A percentile compares a stretch with the other conserved stretches of the same genome.
These are phyloP conservation scores for Sechiopsis laciniata DNA, from an alignment of 306 rosid genomes.

Conservation along the genomic window DNA sequence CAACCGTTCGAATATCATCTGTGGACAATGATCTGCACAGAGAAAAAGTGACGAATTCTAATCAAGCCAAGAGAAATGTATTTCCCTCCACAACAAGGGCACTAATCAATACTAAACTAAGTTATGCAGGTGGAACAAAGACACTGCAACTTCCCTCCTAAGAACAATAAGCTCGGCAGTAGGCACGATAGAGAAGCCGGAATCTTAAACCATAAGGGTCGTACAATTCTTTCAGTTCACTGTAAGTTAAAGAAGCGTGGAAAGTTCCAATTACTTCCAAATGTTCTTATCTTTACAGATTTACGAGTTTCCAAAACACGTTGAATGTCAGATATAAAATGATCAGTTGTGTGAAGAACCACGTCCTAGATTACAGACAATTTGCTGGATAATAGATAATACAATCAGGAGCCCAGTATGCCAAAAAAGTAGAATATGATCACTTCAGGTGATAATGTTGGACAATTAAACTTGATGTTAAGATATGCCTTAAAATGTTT, in stretches of 20 bases:
- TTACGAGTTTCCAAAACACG: background rate
- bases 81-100: background rate
- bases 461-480: background rate
- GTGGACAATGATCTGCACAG: conserved; percentile 55
- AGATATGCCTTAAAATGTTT: too few species aligned
- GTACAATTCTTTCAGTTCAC: background rate
- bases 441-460: background rate
- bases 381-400: background rate
- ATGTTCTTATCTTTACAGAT: background rate
- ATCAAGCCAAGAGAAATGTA: background rate
- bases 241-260: background rate
- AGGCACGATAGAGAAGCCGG: background rate
- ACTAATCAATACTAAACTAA: background rate
- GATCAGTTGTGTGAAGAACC: background rate
- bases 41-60: conserved; percentile 8
- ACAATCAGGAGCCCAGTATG: background rate
- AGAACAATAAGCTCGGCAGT: background rate
- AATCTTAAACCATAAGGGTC: background rate
- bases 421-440: background rate
- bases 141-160: background rate
- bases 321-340: background rate
- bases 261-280: background rate
- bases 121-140: background rate
- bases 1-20: conserved; percentile 57
- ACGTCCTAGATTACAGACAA: background rate